Conservation (phyloP, 345 rosid species). For the Erodium maritimum region DNA sequence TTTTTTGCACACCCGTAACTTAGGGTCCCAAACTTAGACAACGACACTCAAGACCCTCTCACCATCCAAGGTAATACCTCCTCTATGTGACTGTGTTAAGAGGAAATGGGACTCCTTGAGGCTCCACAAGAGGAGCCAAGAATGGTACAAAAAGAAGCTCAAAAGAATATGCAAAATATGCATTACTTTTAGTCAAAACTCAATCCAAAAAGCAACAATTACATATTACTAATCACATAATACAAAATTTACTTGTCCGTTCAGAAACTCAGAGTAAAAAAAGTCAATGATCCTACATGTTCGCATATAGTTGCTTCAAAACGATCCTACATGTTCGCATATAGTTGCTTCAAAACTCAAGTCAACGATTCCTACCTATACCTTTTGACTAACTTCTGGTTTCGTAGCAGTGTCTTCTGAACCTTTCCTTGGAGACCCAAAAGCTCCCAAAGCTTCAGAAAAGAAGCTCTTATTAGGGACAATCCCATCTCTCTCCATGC, state of each 20-base stretch:
- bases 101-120: too few relatives aligned
- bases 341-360: too few relatives aligned
- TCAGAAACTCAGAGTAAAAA: neutral
- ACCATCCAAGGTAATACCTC: too few relatives aligned
- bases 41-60: too few relatives aligned
- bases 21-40: too few relatives aligned
- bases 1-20: too few relatives aligned
- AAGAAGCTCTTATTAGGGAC: constrained; percentile 80
- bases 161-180: neutral
- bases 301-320: too few relatives aligned
- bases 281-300: neutral
- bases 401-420: constrained; percentile 19
- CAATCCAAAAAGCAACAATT: neutral
- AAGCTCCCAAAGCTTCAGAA: constrained; percentile 63
- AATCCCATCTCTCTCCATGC: constrained; percentile 71
- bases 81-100: too few relatives aligned
- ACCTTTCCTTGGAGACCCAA: constrained; percentile 30
- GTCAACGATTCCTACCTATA: constrained; percentile 5
- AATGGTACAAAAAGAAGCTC: neutral
- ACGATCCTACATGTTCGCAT: too few relatives aligned
- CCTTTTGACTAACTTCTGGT: constrained; percentile 12
- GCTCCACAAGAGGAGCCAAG: neutral
- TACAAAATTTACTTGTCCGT: neutral
- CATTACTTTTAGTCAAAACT: neutral
- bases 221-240: too few relatives aligned